Percentiles rank a stretch among this genome's conserved stretches.
phyloP scores from a whole-genome alignment of 441 rosid genomes.

The Euphorbia celastroides region DNA sequence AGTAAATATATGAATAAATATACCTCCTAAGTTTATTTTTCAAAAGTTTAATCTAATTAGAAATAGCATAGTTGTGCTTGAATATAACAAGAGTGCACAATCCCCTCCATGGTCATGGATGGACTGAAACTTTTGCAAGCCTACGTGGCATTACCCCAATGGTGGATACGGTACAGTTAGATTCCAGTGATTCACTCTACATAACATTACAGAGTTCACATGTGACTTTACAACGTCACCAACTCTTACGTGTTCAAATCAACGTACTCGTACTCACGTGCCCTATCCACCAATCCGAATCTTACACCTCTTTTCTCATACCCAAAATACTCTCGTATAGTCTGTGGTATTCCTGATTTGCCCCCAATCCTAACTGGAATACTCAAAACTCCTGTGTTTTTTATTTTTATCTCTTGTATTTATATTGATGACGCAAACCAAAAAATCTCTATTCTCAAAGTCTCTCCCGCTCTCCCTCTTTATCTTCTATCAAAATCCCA shows the following conservation, averaged over 20 bases:
- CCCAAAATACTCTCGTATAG: neutral
- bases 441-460: neutral
- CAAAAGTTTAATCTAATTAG: too few relatives aligned
- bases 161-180: neutral
- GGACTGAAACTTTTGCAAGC: neutral
- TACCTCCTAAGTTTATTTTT: too few relatives aligned
- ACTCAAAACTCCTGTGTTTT: neutral
- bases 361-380: neutral
- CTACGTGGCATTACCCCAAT: constrained; percentile 8
- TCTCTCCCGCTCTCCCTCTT: neutral
- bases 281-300: constrained; percentile 1
- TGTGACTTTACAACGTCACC: constrained; percentile 8
- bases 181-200: constrained; percentile 5
- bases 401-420: neutral
- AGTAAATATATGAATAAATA: too few relatives aligned
- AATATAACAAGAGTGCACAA: too few relatives aligned
- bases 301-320: neutral
- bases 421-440: constrained; percentile 2
- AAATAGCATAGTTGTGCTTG: too few relatives aligned
- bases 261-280: neutral
- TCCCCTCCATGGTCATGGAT: too few relatives aligned
- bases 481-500: constrained; percentile 5
- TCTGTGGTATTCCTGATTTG: neutral
- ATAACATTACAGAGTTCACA: neutral
- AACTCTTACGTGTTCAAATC: neutral